phyloP scores from a whole-genome alignment of 202 grass and related monocot species.

The Setaria italica region DNA sequence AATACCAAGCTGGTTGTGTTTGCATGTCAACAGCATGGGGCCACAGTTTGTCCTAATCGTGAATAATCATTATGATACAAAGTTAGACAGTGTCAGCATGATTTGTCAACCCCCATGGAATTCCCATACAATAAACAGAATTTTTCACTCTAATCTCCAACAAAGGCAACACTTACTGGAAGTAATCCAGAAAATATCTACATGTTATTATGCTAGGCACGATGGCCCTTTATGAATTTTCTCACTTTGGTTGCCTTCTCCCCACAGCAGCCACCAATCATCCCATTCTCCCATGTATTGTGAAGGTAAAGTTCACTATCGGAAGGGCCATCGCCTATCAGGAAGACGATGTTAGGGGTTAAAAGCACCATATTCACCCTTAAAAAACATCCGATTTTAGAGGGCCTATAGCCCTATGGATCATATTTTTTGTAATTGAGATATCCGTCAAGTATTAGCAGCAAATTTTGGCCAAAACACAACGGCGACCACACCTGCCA shows the following conservation, averaged over 20 bases:
- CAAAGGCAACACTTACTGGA: not conserved
- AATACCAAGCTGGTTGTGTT: not conserved
- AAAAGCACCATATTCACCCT: not conserved
- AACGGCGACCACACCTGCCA: not conserved
- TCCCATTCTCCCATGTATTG: not conserved
- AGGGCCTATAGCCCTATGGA: not conserved
- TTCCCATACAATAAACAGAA: not conserved
- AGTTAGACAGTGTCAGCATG: not conserved
- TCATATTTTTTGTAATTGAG: not conserved
- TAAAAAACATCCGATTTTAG: not conserved
- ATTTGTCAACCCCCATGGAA: constrained; percentile 1
- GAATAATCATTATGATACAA: constrained; percentile 21
- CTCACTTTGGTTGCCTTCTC: constrained; percentile 1
- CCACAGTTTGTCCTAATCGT: constrained; percentile 14
- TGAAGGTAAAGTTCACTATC: not conserved
- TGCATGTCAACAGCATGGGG: constrained; percentile 14
- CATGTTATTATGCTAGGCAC: not conserved
- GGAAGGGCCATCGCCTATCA: not conserved
- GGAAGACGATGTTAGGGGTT: not conserved
- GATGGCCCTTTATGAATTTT: not conserved
- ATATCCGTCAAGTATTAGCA: not conserved
- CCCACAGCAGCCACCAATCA: not conserved
- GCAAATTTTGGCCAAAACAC: not conserved
- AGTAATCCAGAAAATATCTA: not conserved
- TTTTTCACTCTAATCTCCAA: not conserved